Evolutionary conservation across 2,329 filamentous ascomycete species (phyloP).

Genomic region (Sphaerostilbella broomeana): DNA sequence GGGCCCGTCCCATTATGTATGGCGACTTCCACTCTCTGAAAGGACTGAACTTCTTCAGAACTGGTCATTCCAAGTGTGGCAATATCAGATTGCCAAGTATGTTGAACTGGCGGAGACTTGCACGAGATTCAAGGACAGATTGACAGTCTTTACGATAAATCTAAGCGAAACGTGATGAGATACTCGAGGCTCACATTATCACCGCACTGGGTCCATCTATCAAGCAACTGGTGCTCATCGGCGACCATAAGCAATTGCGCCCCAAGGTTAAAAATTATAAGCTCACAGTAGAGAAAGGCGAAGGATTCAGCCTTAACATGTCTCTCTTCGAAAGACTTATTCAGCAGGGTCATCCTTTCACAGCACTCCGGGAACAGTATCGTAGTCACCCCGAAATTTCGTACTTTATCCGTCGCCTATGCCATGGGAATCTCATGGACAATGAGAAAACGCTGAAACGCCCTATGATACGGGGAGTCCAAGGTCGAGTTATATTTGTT

Average conservation of each 20-base stretch:
- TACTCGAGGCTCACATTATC: conserved; percentile 58
- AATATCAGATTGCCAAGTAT: conserved; percentile 44
- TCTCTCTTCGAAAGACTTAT: conserved; percentile 66
- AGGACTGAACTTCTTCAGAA: conserved; percentile 31
- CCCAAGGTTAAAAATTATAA: conserved; percentile 58
- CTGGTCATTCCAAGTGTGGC: conserved; percentile 41
- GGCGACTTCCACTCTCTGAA: conserved; percentile 40
- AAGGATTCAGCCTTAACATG: conserved; percentile 59
- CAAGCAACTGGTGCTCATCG: conserved; percentile 61
- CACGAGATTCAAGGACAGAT: conserved; percentile 37
- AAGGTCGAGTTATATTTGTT: conserved; percentile 55
- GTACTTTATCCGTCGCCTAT: conserved; percentile 45
- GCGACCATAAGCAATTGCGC: conserved; percentile 65
- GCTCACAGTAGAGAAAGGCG: conserved; percentile 55
- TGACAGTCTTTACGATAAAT: conserved; percentile 37
- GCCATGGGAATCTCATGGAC: conserved; percentile 56
- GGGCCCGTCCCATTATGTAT: conserved; percentile 56
- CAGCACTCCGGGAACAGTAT: conserved; percentile 54
- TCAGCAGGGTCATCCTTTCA: conserved; percentile 42
- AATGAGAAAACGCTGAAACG: conserved; percentile 41
- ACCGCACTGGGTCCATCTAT: conserved; percentile 49
- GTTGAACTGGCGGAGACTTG: conserved; percentile 32
- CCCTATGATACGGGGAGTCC: conserved; percentile 46
- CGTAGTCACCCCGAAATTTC: conserved; percentile 66
- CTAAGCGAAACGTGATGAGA: conserved; percentile 54